These are phyloP conservation scores for Penstemon newberryi DNA, from an alignment of 257 asterid species.

Conservation along the genomic window DNA sequence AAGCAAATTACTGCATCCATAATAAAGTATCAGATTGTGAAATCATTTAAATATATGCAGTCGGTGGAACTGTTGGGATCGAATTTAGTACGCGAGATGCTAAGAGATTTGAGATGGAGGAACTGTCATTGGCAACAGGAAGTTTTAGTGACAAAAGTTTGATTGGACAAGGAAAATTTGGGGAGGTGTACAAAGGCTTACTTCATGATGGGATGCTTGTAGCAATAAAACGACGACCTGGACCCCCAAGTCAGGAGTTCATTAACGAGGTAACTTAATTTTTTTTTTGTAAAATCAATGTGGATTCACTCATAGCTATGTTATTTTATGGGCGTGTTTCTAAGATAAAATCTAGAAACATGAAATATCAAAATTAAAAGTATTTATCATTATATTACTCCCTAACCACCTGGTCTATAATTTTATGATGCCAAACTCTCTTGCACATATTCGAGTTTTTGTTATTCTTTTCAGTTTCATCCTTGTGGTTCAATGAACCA, in stretches of 20 bases:
- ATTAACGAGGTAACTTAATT: slow-evolving; percentile 62
- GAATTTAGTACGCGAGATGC: slow-evolving; percentile 71
- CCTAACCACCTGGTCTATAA: not conserved
- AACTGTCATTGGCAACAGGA: slow-evolving; percentile 70
- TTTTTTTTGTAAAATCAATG: not conserved
- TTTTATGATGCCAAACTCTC: not conserved
- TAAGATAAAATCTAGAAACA: slow-evolving; percentile 12
- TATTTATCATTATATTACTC: not conserved
- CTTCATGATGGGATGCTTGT: slow-evolving; percentile 90
- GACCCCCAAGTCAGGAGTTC: slow-evolving; percentile 65
- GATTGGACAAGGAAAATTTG: slow-evolving; percentile 87
- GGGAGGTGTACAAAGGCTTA: slow-evolving; percentile 90
- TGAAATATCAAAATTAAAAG: not conserved
- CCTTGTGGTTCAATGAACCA: too few species aligned
- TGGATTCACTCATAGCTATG: not conserved
- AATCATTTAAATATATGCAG: slow-evolving; percentile 40
- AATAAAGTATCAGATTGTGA: slow-evolving; percentile 15
- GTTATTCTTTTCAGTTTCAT: too few species aligned
- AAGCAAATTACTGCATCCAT: slow-evolving; percentile 9
- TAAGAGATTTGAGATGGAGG: slow-evolving; percentile 66
- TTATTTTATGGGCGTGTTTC: slow-evolving; percentile 18
- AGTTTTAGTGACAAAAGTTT: slow-evolving; percentile 67
- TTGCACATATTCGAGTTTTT: too few species aligned
- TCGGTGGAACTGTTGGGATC: slow-evolving; percentile 54
- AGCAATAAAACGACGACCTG: slow-evolving; percentile 70